Base-by-base conservation (phyloP, 1,284 basidiomycete species). In the Cryptococcus wingfieldii region DNA sequence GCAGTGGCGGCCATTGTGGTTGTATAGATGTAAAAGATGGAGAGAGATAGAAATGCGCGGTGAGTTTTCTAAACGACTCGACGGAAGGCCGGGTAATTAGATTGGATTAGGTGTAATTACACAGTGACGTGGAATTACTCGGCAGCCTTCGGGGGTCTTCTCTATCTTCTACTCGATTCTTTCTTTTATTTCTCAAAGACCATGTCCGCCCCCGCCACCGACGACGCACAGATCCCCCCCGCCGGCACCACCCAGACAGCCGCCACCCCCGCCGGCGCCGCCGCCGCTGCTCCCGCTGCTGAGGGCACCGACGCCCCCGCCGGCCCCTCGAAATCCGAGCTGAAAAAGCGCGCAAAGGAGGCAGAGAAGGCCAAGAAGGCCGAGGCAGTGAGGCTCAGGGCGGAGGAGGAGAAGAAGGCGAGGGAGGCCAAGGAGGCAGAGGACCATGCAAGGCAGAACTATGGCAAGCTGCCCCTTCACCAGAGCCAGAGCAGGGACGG, bases 281-380 rank as follows among this genome's bases (percentile, higher is more conserved):
- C 53, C 16, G 42, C 56, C 18, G 55, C 58, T 6, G 44, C 55
- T n/a, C 55, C 59, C 48, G 61, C 52, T 14, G 51, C 41, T 5
- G 59, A 54, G 16, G 61, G 48, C 4, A 60, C 59, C 58, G 38
- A 56, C 18, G 63, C 59, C 38, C 53, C 70, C 47, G 62, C 66
- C 53, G 73, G 71, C 31, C 87, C 88, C 7, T 87, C 88, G 57
- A 97, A 97, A 79, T 91, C 83, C 71, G 92, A 95, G 70, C 79
- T 93, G 62, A 98, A 98, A 81, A 96, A 94, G 79, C 84, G 86
- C 37, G 89, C 89, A 31, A 96, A 95, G 77, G 88, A 89, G 60
- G 88, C 87, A 18, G 92, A 96, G 77, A 98, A 98, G 72, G 89
- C 87, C 25, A 88, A 87, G 77, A 94, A 92, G 76, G 89, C 87